A percentile compares a stretch with the other conserved stretches of the same genome.
These are phyloP conservation scores for Biscogniauxia sp. DNA, from an alignment of 2,329 filamentous ascomycete genomes.

Conservation along the genomic window DNA sequence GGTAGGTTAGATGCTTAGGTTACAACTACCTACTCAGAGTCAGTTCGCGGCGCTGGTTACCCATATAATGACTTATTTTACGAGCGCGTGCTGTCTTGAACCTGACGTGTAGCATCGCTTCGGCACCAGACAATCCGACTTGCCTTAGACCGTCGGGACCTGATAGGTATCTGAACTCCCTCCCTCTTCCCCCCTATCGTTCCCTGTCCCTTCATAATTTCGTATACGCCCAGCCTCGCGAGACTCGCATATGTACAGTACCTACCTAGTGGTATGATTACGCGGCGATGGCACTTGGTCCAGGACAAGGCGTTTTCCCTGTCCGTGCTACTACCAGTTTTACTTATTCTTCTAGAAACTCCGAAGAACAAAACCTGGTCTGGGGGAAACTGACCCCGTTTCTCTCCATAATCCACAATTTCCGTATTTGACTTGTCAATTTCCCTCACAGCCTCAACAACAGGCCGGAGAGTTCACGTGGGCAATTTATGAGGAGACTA, in stretches of 20 bases:
- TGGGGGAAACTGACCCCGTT: neutral
- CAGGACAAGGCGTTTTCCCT: neutral
- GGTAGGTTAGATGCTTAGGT: too few species aligned
- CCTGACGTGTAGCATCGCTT: neutral
- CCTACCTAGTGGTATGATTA: neutral
- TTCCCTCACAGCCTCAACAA: neutral
- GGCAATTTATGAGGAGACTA: neutral
- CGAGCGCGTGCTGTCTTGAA: neutral
- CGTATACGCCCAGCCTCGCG: neutral
- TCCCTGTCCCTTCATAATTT: neutral
- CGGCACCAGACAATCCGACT: neutral
- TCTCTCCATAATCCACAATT: neutral
- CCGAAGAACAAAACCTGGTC: neutral
- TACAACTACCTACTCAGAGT: neutral
- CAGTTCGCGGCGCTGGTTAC: neutral
- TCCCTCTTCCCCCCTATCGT: neutral
- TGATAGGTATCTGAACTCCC: neutral
- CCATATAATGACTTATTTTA: neutral
- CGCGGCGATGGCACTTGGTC: neutral
- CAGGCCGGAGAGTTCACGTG: neutral
- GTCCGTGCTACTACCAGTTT: neutral
- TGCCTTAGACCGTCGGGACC: neutral
- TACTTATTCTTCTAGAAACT: neutral
- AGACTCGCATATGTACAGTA: neutral
- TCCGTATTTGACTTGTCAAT: neutral